Evolutionary conservation across 495 filamentous ascomycete genomes (phyloP).

Genomic region (Glarea lozoyensis): DNA sequence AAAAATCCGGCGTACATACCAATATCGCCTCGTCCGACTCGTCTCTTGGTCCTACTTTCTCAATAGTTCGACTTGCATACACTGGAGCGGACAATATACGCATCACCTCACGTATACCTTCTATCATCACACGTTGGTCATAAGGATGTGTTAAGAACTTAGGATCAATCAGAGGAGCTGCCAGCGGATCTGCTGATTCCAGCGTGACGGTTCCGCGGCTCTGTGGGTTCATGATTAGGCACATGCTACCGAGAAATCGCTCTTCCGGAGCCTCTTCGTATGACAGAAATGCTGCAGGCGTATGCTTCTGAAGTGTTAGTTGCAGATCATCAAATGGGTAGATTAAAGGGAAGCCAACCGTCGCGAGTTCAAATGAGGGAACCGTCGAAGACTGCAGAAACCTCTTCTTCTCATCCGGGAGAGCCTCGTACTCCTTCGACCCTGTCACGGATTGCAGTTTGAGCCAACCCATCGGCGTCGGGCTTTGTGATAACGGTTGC

Average conservation of each 20-base stretch:
- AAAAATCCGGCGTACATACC: too few species aligned
- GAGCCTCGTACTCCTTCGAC: too few species aligned
- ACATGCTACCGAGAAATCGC: slow-evolving; percentile 10
- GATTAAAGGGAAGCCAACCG: too few species aligned
- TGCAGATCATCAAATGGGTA: too few species aligned
- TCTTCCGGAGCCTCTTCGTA: slow-evolving; percentile 8
- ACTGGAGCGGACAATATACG: too few species aligned
- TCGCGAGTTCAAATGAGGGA: too few species aligned
- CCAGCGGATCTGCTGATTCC: slow-evolving; percentile 14
- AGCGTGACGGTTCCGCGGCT: slow-evolving; percentile 18
- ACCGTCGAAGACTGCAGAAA: too few species aligned
- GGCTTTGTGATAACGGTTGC: neutral
- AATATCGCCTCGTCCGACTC: too few species aligned
- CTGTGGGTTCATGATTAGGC: slow-evolving; percentile 16
- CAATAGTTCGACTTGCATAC: too few species aligned
- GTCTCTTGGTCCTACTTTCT: too few species aligned
- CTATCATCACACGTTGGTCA: slow-evolving; percentile 35
- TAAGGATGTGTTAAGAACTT: slow-evolving; percentile 31
- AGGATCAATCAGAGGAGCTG: slow-evolving; percentile 20
- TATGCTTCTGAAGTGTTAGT: slow-evolving; percentile 2
- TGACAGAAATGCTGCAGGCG: slow-evolving; percentile 16
- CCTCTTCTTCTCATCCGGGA: too few species aligned
- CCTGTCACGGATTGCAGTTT: too few species aligned
- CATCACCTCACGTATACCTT: slow-evolving; percentile 30
- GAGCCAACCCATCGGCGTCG: slow-evolving; percentile 1